These are phyloP conservation scores for Coemansia sp. DNA, from an alignment of 192 early-diverging fungal species.

Conservation along the genomic window DNA sequence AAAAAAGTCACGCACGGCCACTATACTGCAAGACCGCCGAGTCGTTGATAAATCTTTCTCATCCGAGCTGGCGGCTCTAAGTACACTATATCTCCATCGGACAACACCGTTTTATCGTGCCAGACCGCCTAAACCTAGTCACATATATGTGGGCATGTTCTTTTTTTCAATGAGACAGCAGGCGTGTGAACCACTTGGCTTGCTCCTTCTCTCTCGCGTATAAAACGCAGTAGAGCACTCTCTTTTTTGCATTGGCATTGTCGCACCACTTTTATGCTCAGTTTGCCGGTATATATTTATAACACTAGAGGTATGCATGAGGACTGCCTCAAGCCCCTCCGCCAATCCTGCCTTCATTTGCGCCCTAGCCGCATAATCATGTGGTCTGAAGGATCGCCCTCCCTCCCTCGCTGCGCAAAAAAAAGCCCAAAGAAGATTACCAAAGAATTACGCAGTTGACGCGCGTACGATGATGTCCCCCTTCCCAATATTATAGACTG, in stretches of 20 bases:
- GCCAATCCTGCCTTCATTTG: background rate
- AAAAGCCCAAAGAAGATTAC: background rate
- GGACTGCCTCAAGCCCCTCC: background rate
- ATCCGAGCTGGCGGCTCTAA: background rate
- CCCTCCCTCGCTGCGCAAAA: background rate
- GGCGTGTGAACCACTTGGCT: background rate
- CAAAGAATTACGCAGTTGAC: background rate
- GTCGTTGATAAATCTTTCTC: background rate
- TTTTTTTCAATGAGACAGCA: background rate
- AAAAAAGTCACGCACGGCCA: conserved; percentile 4
- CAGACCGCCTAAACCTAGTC: background rate
- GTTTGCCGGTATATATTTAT: background rate
- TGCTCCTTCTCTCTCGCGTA: background rate
- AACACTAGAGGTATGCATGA: background rate
- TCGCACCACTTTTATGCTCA: background rate
- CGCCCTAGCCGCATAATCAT: background rate
- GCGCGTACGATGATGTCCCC: background rate
- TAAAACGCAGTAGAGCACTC: background rate
- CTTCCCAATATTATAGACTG: background rate
- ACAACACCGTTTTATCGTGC: background rate
- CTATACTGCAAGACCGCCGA: conserved; percentile 1
- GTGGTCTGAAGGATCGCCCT: conserved; percentile 6
- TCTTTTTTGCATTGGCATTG: background rate
- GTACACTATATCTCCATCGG: background rate
- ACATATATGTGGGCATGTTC: background rate